These are phyloP conservation scores for Aspergillus fischeri DNA, from an alignment of 2,329 filamentous ascomycete genomes.

Conservation along the genomic window DNA sequence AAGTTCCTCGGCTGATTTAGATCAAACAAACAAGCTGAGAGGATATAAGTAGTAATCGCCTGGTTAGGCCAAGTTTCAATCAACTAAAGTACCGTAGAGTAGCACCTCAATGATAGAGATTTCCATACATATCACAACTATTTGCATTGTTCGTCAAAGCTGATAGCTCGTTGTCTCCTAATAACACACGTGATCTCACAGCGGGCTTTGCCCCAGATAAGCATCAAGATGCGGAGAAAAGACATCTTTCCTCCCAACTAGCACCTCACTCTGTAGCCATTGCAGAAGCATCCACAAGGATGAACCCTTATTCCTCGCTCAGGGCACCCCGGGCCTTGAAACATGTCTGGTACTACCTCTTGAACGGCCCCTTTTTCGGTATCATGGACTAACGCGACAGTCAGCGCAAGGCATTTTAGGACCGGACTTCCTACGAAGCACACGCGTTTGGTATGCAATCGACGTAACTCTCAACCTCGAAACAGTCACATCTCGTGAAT, in stretches of 20 bases:
- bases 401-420: constrained; percentile 5
- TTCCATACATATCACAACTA: not conserved
- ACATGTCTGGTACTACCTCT: constrained; percentile 2
- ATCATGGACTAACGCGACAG: constrained; percentile 3
- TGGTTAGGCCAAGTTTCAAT: not conserved
- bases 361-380: not conserved
- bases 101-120: not conserved
- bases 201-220: not conserved
- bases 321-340: constrained; percentile 7
- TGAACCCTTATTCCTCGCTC: constrained; percentile 5
- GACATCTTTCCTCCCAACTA: not conserved
- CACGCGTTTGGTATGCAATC: constrained; percentile 7
- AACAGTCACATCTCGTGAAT: not conserved
- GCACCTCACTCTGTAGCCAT: not conserved
- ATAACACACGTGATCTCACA: not conserved
- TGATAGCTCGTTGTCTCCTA: not conserved
- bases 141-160: not conserved
- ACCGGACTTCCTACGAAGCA: constrained; percentile 4
- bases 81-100: not conserved
- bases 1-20: not conserved
- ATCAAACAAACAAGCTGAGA: not conserved
- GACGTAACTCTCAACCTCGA: not conserved
- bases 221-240: not conserved
- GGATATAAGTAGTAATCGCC: not conserved
- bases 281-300: not conserved